Conservation (phyloP, 495 filamentous ascomycete genomes). For the Parachaetomium inaequale region DNA sequence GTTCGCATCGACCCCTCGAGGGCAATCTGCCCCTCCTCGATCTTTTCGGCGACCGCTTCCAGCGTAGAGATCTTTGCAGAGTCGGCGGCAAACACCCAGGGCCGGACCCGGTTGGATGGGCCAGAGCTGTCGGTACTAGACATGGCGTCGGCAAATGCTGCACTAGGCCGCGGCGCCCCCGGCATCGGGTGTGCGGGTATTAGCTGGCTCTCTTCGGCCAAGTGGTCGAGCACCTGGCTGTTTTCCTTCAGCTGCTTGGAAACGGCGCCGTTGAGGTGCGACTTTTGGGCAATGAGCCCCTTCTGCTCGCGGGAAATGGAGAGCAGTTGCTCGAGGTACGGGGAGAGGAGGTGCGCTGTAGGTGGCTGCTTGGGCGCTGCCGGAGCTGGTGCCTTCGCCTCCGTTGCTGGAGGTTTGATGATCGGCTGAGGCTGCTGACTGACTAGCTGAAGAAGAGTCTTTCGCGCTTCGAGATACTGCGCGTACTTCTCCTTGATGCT, state of each 20-base stretch:
- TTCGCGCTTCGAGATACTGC: constrained; percentile 44
- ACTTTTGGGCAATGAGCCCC: constrained; percentile 59
- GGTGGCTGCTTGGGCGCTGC: constrained; percentile 19
- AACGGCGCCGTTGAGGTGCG: constrained; percentile 56
- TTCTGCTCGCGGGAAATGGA: constrained; percentile 60
- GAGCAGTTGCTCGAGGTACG: constrained; percentile 54
- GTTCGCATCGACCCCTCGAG: constrained; percentile 43
- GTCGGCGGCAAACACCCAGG: constrained; percentile 51
- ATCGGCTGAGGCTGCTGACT: constrained; percentile 24
- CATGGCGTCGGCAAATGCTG: constrained; percentile 25
- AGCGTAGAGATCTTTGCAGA: constrained; percentile 48
- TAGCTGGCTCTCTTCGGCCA: constrained; percentile 67
- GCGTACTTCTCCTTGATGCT: constrained; percentile 50
- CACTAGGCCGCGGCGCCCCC: constrained; percentile 20
- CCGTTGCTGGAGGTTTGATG: constrained; percentile 35
- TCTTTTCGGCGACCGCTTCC: constrained; percentile 47
- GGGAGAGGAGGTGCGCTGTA: constrained; percentile 43
- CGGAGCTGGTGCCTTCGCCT: constrained; percentile 22
- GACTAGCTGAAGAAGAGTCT: constrained; percentile 40
- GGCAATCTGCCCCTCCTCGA: constrained; percentile 45
- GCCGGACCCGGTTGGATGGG: constrained; percentile 38
- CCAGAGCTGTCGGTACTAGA: constrained; percentile 30
- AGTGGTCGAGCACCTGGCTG: constrained; percentile 53
- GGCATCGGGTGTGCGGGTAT: constrained; percentile 59
- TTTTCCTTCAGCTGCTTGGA: constrained; percentile 58